These are phyloP conservation scores for Suhomyces xylopsoci DNA, from an alignment of 805 yeast genomes.

Conservation along the genomic window DNA sequence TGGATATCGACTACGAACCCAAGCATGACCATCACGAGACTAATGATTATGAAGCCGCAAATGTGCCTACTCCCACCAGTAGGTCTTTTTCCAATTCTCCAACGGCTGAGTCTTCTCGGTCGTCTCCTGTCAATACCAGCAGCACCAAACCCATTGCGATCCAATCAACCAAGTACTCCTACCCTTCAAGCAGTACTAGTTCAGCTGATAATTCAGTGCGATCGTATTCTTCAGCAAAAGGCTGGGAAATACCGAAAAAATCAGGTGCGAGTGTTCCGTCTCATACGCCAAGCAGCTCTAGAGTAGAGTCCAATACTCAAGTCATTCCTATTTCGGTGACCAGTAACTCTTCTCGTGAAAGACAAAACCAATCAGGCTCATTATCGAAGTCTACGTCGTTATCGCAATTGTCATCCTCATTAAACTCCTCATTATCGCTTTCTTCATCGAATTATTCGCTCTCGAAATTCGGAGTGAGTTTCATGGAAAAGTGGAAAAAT, in stretches of 20 bases:
- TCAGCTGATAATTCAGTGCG: slow-evolving; percentile 9
- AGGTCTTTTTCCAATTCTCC: not conserved
- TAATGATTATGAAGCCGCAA: not conserved
- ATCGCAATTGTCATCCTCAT: slow-evolving; percentile 41
- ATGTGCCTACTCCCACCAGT: not conserved
- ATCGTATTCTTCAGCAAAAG: slow-evolving; percentile 32
- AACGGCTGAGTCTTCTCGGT: not conserved
- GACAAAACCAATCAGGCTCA: slow-evolving; percentile 17
- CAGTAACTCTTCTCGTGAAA: slow-evolving; percentile 11
- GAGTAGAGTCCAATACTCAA: slow-evolving; percentile 13
- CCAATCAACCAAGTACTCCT: not conserved
- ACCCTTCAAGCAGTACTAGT: not conserved
- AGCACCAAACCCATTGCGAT: slow-evolving; percentile 3
- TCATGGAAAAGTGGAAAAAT: slow-evolving; percentile 44
- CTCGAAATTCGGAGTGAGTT: slow-evolving; percentile 40
- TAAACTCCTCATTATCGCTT: slow-evolving; percentile 34
- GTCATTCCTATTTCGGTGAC: slow-evolving; percentile 21
- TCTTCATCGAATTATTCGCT: slow-evolving; percentile 37
- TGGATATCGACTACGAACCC: not conserved
- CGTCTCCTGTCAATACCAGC: not conserved
- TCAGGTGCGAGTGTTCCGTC: slow-evolving; percentile 25
- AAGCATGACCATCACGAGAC: not conserved
- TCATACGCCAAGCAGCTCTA: slow-evolving; percentile 10
- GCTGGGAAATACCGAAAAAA: slow-evolving; percentile 48
- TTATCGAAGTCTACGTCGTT: slow-evolving; percentile 37